Conservation (phyloP, 2,329 filamentous ascomycete species). For the Pseudogymnoascus sp. region DNA sequence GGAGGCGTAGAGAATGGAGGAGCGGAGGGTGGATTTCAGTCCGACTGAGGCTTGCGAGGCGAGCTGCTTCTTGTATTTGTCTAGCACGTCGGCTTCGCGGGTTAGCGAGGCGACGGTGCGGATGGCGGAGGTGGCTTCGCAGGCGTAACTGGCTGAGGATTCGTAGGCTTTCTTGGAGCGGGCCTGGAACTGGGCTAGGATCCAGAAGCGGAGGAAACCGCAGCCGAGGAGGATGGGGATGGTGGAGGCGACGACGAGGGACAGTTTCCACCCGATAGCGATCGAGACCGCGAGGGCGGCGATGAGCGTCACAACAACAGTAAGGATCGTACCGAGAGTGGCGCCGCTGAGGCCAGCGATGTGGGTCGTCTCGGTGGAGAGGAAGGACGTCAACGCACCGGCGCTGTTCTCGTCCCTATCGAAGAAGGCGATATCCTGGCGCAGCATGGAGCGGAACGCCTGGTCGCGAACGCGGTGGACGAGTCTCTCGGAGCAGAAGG, state of each 20-base stretch:
- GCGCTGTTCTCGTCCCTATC: slow-evolving; percentile 83
- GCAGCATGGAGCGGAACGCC: slow-evolving; percentile 80
- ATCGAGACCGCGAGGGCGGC: slow-evolving; percentile 63
- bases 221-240: slow-evolving; percentile 72
- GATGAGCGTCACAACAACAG: slow-evolving; percentile 71
- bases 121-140: slow-evolving; percentile 88
- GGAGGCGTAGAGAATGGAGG: slow-evolving; percentile 71
- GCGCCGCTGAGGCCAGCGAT: slow-evolving; percentile 80
- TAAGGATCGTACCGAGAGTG: slow-evolving; percentile 78
- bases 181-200: slow-evolving; percentile 70
- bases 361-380: slow-evolving; percentile 84
- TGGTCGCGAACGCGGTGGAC: slow-evolving; percentile 74
- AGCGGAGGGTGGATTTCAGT: slow-evolving; percentile 66
- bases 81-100: slow-evolving; percentile 72
- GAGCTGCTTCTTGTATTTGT: slow-evolving; percentile 61
- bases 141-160: slow-evolving; percentile 76
- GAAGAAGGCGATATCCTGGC: slow-evolving; percentile 89
- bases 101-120: slow-evolving; percentile 89
- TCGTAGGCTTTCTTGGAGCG: slow-evolving; percentile 76
- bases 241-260: slow-evolving; percentile 71
- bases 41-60: slow-evolving; percentile 59
- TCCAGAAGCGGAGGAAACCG: slow-evolving; percentile 82
- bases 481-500: slow-evolving; percentile 77
- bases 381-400: slow-evolving; percentile 78
- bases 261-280: slow-evolving; percentile 81